Evolutionary conservation across 2,329 filamentous ascomycete genomes (phyloP).

Genomic region (Clonostachys rhizophaga): DNA sequence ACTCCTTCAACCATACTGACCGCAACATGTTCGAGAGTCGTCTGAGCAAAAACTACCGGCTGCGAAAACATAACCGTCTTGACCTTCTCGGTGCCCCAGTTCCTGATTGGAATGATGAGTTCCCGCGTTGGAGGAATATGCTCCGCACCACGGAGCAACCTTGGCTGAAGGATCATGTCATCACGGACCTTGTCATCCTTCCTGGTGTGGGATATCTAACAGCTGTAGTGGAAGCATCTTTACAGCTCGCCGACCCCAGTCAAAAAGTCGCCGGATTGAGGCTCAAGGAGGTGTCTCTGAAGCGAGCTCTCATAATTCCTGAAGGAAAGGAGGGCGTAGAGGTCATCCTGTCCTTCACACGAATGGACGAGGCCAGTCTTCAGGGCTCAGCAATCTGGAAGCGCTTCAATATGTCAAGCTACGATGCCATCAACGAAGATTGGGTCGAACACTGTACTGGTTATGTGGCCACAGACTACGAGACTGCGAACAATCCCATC

Average conservation of each 20-base stretch:
- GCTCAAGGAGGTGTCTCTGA: slow-evolving; percentile 3
- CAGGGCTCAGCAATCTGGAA: slow-evolving; percentile 8
- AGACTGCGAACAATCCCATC: too few relatives aligned
- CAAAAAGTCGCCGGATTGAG: slow-evolving; percentile 1
- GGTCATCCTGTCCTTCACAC: slow-evolving; percentile 8
- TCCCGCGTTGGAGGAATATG: too few relatives aligned
- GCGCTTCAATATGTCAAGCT: slow-evolving; percentile 10
- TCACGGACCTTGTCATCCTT: slow-evolving; percentile 18
- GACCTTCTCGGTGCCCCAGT: too few relatives aligned
- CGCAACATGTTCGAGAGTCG: too few relatives aligned
- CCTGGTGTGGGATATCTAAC: slow-evolving; percentile 23
- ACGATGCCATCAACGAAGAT: too few relatives aligned
- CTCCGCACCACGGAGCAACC: slow-evolving; percentile 12
- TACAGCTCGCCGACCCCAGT: slow-evolving; percentile 6
- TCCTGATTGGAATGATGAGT: too few relatives aligned
- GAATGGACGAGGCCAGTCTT: slow-evolving; percentile 6
- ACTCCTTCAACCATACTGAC: too few relatives aligned
- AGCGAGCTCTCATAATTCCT: slow-evolving; percentile 9
- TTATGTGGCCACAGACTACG: too few relatives aligned
- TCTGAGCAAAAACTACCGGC: too few relatives aligned
- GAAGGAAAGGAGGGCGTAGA: slow-evolving; percentile 8
- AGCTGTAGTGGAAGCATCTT: slow-evolving; percentile 23
- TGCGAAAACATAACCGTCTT: too few relatives aligned
- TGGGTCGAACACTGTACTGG: too few relatives aligned
- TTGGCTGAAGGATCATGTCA: slow-evolving; percentile 23